phyloP scores from a whole-genome alignment of 805 yeast species.

The Brettanomyces sp. region DNA sequence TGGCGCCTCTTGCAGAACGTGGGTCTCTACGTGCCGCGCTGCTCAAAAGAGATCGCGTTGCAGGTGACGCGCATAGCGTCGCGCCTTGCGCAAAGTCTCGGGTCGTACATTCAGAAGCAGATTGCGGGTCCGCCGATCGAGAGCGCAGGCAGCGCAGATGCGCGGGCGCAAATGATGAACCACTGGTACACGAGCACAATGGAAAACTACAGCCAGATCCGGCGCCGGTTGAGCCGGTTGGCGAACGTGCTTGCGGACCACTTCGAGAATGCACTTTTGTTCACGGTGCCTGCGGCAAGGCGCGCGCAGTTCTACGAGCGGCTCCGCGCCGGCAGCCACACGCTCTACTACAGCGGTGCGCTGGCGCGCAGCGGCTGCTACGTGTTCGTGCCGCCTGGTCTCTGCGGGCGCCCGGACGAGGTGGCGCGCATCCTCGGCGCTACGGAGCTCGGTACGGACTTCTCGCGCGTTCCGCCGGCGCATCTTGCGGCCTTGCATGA shows the following conservation, averaged over 20 bases:
- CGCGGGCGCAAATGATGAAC: constrained; percentile 6
- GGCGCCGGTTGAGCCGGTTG: constrained; percentile 77
- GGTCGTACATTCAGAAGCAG: constrained; percentile 65
- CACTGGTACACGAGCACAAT: constrained; percentile 63
- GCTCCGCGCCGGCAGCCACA: constrained; percentile 61
- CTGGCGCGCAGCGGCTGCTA: constrained; percentile 71
- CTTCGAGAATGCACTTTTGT: constrained; percentile 64
- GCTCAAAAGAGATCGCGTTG: constrained; percentile 72
- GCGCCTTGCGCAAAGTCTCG: constrained; percentile 58
- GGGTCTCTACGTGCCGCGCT: constrained; percentile 72
- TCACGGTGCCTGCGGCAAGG: constrained; percentile 11
- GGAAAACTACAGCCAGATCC: constrained; percentile 64
- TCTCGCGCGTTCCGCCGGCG: constrained; percentile 24
- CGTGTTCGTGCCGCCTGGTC: constrained; percentile 62
- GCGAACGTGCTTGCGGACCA: constrained; percentile 55
- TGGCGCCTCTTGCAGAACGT: constrained; percentile 72
- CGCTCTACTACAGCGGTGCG: constrained; percentile 57
- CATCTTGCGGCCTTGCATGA: constrained; percentile 23
- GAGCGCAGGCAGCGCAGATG: too few species aligned
- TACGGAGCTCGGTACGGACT: constrained; percentile 43
- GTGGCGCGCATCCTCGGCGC: constrained; percentile 37
- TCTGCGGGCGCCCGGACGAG: constrained; percentile 33
- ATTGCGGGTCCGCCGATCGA: constrained; percentile 31
- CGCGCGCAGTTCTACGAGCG: constrained; percentile 36
- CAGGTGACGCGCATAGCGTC: constrained; percentile 60